Conservation (phyloP, 148 eudicot species). For the Diospyros lotus region DNA sequence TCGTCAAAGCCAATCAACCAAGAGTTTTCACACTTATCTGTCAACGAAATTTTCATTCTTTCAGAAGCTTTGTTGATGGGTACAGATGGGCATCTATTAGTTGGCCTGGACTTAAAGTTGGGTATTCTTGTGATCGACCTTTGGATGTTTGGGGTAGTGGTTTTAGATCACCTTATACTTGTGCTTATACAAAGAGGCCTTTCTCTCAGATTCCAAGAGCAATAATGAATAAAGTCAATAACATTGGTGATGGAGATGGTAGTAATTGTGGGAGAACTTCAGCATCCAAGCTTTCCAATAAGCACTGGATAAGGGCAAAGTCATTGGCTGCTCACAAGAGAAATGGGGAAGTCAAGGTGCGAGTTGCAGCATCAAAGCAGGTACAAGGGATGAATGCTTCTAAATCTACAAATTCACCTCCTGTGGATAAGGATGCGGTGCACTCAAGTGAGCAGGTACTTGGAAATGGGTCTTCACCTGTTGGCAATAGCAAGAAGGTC, state of each 20-base stretch:
- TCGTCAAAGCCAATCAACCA: constrained; percentile 23
- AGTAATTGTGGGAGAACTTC: constrained; percentile 15
- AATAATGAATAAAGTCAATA: constrained; percentile 19
- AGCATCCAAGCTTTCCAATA: constrained; percentile 21
- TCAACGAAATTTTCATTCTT: constrained; percentile 15
- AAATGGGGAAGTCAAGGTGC: constrained; percentile 11
- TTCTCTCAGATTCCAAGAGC: constrained; percentile 42
- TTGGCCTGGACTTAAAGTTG: constrained; percentile 25
- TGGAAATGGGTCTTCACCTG: constrained; percentile 27
- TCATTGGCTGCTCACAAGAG: constrained; percentile 24
- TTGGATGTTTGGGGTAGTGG: constrained; percentile 26
- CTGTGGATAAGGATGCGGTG: constrained; percentile 21
- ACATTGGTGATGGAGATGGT: constrained; percentile 21
- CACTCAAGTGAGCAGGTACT: constrained; percentile 29
- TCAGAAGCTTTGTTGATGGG: constrained; percentile 24
- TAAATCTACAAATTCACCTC: constrained; percentile 25
- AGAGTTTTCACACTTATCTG: constrained; percentile 22
- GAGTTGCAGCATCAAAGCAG: constrained; percentile 10
- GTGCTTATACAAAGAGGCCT: constrained; percentile 33
- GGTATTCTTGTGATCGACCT: constrained; percentile 23
- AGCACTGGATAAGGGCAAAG: constrained; percentile 34
- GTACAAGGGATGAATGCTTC: constrained; percentile 16
- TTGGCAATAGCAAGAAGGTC: constrained; percentile 21
- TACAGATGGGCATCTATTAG: constrained; percentile 23
- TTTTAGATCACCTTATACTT: constrained; percentile 20